Conservation (phyloP, 2,329 filamentous ascomycete species). For the Penicillium janthinellum region DNA sequence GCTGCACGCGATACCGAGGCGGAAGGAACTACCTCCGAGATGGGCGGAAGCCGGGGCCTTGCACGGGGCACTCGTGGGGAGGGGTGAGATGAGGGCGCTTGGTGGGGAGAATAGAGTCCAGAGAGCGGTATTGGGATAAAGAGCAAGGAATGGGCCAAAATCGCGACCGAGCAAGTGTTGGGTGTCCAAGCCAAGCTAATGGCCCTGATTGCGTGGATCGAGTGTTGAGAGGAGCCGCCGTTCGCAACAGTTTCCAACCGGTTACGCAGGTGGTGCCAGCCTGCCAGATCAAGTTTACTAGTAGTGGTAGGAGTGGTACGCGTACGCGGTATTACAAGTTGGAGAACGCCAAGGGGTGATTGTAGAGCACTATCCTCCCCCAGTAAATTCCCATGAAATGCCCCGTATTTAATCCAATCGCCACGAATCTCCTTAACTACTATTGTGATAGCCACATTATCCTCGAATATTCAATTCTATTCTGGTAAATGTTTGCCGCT, state of each 20-base stretch:
- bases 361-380: background rate
- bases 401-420: background rate
- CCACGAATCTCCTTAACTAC: background rate
- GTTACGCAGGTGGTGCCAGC: constrained; percentile 21
- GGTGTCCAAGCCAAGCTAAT: constrained; percentile 27
- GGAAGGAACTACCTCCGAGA: constrained; percentile 16
- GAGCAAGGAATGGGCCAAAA: constrained; percentile 5
- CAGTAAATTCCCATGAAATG: background rate
- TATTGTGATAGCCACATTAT: background rate
- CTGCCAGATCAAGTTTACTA: background rate
- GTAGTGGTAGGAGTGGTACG: too few species aligned
- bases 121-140: background rate
- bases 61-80: background rate
- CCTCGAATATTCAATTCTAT: background rate
- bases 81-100: background rate
- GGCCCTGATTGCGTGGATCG: constrained; percentile 28
- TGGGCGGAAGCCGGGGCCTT: too few species aligned
- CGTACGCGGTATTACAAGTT: constrained; percentile 8
- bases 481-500: background rate
- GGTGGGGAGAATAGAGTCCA: background rate
- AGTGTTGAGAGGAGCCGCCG: constrained; percentile 6
- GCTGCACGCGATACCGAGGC: constrained; percentile 34
- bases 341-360: background rate
- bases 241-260: constrained; percentile 10
- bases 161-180: constrained; percentile 19